Base-by-base conservation (phyloP, 768 basidiomycete species). In the Boletus reticuloceps region DNA sequence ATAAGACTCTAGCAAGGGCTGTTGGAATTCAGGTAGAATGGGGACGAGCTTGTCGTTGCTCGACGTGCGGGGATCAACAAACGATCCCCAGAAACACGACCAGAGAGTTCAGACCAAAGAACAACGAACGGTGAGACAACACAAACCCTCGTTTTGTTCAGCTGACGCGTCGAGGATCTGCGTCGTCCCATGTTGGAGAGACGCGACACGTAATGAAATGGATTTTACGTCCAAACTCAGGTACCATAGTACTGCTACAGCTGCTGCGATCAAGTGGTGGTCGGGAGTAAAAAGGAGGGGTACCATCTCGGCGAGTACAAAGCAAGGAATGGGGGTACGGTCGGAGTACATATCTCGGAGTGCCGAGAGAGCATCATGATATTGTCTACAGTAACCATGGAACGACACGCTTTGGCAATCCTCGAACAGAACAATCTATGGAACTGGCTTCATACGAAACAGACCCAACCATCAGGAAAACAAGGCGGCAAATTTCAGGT, bases 191-290 rank as follows among this genome's bases (percentile, higher is more conserved):
- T 22, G 22, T 22, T 22, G 22, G 22, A 22, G 22, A 22, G 22
- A 22, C 3, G 25, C n/a, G 37, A n/a, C 37, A 29, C 42, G 14
- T 6, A 2, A 17, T 37, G 31, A 34, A 37, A 56, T 55, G 60
- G 5, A 60, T 22, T 22, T 64, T 60, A 66, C 58, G 65, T 56
- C 59, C 59, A 9, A 45, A 1, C 16, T 55, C 47, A 38, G 47
- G 14, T 62, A 62, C 40, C 36, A 10, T 27, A 37, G 19, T 64
- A 64, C 17, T 53, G 65, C 51, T 66, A 64, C 59, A 67, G 25
- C 51, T 51, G 27, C 20, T 16, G 46, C 16, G 48, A 49, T 38
- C 32, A 62, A 54, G 61, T 50, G 44, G 32, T 51, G 47, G 10
- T 43, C n/a, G 16, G 38, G 17, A 25, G 25, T 34, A 34, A 34